These are phyloP conservation scores for Pythium volutum DNA, from an alignment of 352 stramenopile genomes.

Conservation along the genomic window DNA sequence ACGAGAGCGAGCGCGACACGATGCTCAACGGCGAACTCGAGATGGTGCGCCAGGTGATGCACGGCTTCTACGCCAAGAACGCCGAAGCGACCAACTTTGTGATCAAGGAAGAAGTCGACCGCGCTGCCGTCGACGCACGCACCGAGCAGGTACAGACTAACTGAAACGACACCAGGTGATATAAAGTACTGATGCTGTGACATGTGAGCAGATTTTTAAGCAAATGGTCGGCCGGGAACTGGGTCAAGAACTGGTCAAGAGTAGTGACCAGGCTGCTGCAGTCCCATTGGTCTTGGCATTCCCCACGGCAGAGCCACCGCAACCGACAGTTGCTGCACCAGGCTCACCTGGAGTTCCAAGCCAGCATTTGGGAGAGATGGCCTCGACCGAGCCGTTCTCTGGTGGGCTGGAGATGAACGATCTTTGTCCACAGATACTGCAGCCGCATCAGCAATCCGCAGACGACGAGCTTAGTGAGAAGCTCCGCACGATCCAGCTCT, in stretches of 20 bases:
- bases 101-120: slow-evolving; percentile 57
- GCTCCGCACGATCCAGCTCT: slow-evolving; percentile 65
- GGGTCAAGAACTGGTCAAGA: slow-evolving; percentile 26
- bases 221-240: slow-evolving; percentile 55
- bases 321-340: neutral
- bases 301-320: neutral
- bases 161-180: no score
- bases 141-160: slow-evolving; percentile 34
- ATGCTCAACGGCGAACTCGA: slow-evolving; percentile 79
- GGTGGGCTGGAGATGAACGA: neutral
- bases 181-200: neutral
- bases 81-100: slow-evolving; percentile 61
- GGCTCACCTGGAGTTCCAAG: neutral
- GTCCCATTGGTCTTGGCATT: neutral
- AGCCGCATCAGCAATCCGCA: slow-evolving; percentile 29
- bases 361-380: neutral
- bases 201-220: slow-evolving; percentile 45
- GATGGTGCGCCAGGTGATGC: slow-evolving; percentile 80
- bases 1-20: no score
- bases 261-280: neutral
- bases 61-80: slow-evolving; percentile 76
- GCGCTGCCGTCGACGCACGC: slow-evolving; percentile 38
- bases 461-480: slow-evolving; percentile 65
- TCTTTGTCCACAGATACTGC: slow-evolving; percentile 3
- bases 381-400: neutral